Base-by-base conservation (phyloP, 148 eudicot species). In the Tetragonia tetragonoides region DNA sequence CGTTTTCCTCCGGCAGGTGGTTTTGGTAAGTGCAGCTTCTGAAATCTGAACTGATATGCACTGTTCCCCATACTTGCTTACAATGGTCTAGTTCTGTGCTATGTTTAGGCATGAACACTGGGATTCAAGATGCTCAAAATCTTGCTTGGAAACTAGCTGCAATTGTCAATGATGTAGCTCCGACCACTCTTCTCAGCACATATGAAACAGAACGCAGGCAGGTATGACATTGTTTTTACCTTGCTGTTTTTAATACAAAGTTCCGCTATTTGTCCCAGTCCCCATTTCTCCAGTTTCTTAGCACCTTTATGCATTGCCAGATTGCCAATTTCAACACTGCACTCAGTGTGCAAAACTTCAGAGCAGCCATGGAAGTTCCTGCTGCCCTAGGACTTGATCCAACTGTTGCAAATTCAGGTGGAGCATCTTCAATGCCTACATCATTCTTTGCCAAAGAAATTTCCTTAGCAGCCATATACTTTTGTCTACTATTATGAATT, bases 1-100 rank as follows among this genome's bases (percentile, higher is more conserved):
- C 93, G 97, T 46, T 95, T 95, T 81, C 99, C 99, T 76, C 99
- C 99, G 18, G 97, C 97, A 75, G 99, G 99, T 82, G 99, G 97
- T 78, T 95, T 95, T 77, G 99, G 99, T 95, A 87, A 69, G 86
- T 56, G 53, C 40, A 24, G 41, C 73, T 76, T 38, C 49, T 23
- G 34, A 39, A 10, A 66, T 53, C 34, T 28, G 78, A 16, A 59
- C 63, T 16, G 28, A 68, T 34, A 17, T 56, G 8, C 23, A 4
- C 7, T 20, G 44, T 59, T 68, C 68, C 15, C 64, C 56, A 42
- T 53, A 44, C 62, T 59, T 47, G 56, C 54, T 24, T n/a, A 12
- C 68, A 57, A 28, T 77, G 41, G 39, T 53, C 28, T 71, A 57
- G 62, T 56, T 70, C 24, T 70, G 46, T 75, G 65, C 49, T 75